phyloP scores from a whole-genome alignment of 208 protist genomes.

The Trichomonas gallinae region DNA sequence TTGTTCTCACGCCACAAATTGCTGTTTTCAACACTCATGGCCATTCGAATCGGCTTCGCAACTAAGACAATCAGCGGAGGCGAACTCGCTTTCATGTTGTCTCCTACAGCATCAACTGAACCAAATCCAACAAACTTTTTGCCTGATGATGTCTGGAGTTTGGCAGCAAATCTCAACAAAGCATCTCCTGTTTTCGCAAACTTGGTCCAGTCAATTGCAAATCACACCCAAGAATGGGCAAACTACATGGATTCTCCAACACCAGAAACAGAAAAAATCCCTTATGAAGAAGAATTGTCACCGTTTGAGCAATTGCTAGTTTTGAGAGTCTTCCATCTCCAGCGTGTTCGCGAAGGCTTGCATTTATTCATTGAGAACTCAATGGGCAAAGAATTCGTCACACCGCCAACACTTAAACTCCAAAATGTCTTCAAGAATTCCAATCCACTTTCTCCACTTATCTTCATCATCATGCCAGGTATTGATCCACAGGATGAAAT shows the following conservation, averaged over 20 bases:
- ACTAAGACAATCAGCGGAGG: slow-evolving; percentile 38
- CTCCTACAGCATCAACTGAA: not conserved
- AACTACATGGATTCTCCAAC: not conserved
- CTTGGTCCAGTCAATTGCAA: not conserved
- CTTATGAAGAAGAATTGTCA: not conserved
- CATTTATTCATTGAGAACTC: slow-evolving; percentile 24
- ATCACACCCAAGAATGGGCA: not conserved
- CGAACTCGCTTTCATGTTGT: slow-evolving; percentile 44
- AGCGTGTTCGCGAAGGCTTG: not conserved
- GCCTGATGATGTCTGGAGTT: slow-evolving; percentile 76
- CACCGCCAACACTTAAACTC: slow-evolving; percentile 42
- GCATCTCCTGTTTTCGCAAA: not conserved
- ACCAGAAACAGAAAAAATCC: not conserved
- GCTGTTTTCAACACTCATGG: slow-evolving; percentile 94
- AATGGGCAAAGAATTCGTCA: slow-evolving; percentile 38
- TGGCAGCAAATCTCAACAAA: slow-evolving; percentile 48
- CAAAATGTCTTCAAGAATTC: slow-evolving; percentile 38
- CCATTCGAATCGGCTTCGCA: slow-evolving; percentile 68
- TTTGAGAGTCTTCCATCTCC: not conserved
- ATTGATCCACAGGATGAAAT: slow-evolving; percentile 77
- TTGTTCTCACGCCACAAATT: slow-evolving; percentile 96
- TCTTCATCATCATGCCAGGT: slow-evolving; percentile 87
- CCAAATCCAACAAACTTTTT: slow-evolving; percentile 61
- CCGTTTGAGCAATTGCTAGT: not conserved
- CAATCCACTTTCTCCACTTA: slow-evolving; percentile 57